A percentile compares a stretch with the other conserved stretches of the same genome.
These are phyloP conservation scores for Septoria linicola DNA, from an alignment of 2,329 filamentous ascomycete genomes.

Conservation along the genomic window DNA sequence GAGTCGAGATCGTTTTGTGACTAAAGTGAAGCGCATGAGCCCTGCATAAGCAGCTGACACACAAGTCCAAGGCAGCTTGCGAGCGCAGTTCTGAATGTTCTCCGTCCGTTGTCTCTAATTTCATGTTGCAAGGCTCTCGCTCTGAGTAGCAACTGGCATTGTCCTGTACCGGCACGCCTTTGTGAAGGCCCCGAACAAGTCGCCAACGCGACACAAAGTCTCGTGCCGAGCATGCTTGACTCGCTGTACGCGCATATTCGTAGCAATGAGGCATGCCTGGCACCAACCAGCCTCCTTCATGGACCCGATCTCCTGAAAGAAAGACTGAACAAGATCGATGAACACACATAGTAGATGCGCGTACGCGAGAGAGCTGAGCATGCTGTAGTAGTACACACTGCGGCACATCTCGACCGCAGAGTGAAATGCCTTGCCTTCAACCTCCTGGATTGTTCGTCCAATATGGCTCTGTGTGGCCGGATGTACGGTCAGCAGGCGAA, in stretches of 20 bases:
- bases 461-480: conserved; percentile 3
- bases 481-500: conserved; percentile 14
- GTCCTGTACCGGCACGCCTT: conserved; percentile 17
- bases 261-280: conserved; percentile 17
- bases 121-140: neutral
- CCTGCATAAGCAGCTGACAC: no score
- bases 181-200: conserved; percentile 10
- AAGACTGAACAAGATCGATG: conserved; percentile 14
- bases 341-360: conserved; percentile 15
- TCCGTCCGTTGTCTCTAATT: no score
- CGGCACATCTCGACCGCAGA: conserved; percentile 15
- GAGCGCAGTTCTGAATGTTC: no score
- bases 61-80: no score
- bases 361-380: conserved; percentile 15
- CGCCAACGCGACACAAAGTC: conserved; percentile 17
- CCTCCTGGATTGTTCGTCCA: neutral
- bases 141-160: conserved; percentile 4
- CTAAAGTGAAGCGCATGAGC: no score
- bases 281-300: conserved; percentile 18
- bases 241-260: conserved; percentile 12
- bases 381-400: conserved; percentile 19
- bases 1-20: no score
- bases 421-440: conserved; percentile 38
- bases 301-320: conserved; percentile 16
- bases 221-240: neutral